A percentile compares a stretch with the other conserved stretches of the same genome.
phyloP scores from a whole-genome alignment of 345 rosid species.

The Alliaria petiolata region DNA sequence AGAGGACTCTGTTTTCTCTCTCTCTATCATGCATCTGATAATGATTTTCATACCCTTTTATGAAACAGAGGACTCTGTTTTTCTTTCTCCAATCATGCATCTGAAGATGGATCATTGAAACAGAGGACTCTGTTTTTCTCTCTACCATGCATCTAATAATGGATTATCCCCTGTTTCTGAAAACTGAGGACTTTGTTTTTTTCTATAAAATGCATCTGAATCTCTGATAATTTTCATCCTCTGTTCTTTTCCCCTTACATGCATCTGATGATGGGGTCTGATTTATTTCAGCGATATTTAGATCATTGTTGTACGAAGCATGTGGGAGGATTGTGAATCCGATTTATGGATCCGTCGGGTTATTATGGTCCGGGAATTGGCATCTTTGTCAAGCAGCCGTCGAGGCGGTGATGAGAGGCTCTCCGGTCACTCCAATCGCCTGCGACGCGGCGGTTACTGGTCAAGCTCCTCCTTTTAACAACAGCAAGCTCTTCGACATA shows the following conservation, averaged over 20 bases:
- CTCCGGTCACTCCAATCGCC: slow-evolving; percentile 70
- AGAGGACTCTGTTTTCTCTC: background rate
- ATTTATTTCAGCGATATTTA: slow-evolving; percentile 63
- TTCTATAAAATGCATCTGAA: too few species aligned
- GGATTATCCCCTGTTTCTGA: too few species aligned
- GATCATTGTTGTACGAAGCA: slow-evolving; percentile 95
- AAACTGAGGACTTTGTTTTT: too few species aligned
- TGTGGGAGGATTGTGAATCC: slow-evolving; percentile 98
- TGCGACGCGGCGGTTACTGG: slow-evolving; percentile 64
- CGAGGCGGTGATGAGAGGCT: slow-evolving; percentile 82
- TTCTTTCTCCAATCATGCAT: background rate
- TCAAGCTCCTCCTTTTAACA: slow-evolving; percentile 69
- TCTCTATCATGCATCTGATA: background rate
- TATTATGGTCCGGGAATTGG: slow-evolving; percentile 95
- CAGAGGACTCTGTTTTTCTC: background rate
- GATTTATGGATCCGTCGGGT: slow-evolving; percentile 90
- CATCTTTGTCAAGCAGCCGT: slow-evolving; percentile 95
- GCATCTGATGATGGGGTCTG: too few species aligned
- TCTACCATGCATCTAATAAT: background rate
- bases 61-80: background rate
- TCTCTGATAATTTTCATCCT: too few species aligned
- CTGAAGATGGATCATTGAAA: background rate
- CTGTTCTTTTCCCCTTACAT: too few species aligned
- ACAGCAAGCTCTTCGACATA: slow-evolving; percentile 55
- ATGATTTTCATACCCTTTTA: background rate